phyloP scores from a whole-genome alignment of 1,284 basidiomycete genomes.

The Pseudozyma pruni region DNA sequence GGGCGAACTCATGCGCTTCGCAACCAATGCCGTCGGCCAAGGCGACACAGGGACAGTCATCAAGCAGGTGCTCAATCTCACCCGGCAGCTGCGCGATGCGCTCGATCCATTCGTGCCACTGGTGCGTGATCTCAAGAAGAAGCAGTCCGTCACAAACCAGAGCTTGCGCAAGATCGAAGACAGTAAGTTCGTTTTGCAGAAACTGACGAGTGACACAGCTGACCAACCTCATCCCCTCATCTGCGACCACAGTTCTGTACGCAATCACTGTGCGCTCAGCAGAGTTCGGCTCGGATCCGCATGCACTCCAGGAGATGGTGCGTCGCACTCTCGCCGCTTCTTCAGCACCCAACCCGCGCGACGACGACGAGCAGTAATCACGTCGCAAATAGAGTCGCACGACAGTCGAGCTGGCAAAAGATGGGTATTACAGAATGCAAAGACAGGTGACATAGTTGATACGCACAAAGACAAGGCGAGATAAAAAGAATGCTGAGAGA shows the following conservation, averaged over 20 bases:
- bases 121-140: constrained; percentile 81
- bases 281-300: constrained; percentile 48
- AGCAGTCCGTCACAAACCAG: constrained; percentile 84
- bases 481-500: constrained; percentile 4
- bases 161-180: constrained; percentile 94
- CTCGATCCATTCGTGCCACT: constrained; percentile 80
- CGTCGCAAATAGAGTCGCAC: not conserved
- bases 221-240: not conserved
- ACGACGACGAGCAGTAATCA: constrained; percentile 9
- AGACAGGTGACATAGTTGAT: constrained; percentile 6
- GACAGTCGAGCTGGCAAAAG: not conserved
- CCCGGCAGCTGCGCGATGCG: constrained; percentile 69
- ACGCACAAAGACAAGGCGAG: constrained; percentile 6
- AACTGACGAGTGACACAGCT: not conserved
- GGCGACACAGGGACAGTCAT: constrained; percentile 40
- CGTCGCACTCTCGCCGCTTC: constrained; percentile 37
- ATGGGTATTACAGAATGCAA: constrained; percentile 20
- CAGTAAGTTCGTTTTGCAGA: constrained; percentile 72
- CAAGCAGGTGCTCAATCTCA: constrained; percentile 44
- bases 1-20: constrained; percentile 96
- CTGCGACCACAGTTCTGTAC: constrained; percentile 38
- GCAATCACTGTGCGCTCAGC: constrained; percentile 54
- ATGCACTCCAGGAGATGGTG: constrained; percentile 55
- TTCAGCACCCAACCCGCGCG: constrained; percentile 5
- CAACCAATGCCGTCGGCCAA: constrained; percentile 70